Evolutionary conservation across 2,329 filamentous ascomycete genomes (phyloP).

Genomic region (Ophiostoma piceae): DNA sequence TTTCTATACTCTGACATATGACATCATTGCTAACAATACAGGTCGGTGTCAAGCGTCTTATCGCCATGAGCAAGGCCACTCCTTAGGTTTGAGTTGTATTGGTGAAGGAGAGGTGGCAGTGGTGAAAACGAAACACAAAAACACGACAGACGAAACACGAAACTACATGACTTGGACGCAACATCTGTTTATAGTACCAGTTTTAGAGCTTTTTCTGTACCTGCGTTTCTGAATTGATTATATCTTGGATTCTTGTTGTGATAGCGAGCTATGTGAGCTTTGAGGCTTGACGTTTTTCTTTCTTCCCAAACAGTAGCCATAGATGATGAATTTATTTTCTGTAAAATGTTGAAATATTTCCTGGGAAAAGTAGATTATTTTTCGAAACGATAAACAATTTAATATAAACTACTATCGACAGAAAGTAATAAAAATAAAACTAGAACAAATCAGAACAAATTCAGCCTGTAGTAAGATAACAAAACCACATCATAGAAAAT

Average conservation of each 20-base stretch:
- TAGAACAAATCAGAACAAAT: no score
- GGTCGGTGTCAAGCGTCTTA: conserved; percentile 27
- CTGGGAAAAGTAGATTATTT: no score
- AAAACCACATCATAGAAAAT: no score
- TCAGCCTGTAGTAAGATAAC: no score
- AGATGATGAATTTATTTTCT: background rate
- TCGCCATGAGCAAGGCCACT: conserved; percentile 74
- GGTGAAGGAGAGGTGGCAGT: background rate
- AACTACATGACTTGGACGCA: background rate
- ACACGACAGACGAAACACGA: conserved; percentile 1
- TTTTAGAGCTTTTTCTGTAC: background rate
- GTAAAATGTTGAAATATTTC: no score
- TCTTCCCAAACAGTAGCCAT: background rate
- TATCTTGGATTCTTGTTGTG: background rate
- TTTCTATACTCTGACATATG: background rate
- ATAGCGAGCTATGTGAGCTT: background rate
- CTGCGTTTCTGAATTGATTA: conserved; percentile 3
- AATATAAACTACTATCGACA: no score
- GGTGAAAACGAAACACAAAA: background rate
- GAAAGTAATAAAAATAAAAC: no score
- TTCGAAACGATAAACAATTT: no score
- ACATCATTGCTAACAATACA: background rate
- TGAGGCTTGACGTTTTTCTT: no score
- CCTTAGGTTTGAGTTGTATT: conserved; percentile 11
- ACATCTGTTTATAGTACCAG: background rate